These are phyloP conservation scores for Reticulascus tulasneorum DNA, from an alignment of 2,329 filamentous ascomycete genomes.

Conservation along the genomic window DNA sequence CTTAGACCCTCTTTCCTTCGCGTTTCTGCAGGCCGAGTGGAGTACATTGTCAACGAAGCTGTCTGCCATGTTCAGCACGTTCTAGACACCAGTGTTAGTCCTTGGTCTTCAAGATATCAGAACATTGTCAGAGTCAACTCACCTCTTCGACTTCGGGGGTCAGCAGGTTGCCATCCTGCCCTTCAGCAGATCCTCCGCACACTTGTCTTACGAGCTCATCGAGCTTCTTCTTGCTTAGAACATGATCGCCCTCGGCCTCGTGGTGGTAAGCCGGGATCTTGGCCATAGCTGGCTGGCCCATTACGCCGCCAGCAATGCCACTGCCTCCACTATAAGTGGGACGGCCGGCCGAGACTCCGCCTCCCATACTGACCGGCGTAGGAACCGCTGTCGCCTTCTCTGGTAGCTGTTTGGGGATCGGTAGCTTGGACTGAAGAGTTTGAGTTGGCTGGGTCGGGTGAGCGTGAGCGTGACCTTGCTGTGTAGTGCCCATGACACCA, in stretches of 20 bases:
- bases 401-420: conserved; percentile 75
- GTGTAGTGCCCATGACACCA: conserved; percentile 20
- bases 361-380: conserved; percentile 65
- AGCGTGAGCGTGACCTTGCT: conserved; percentile 42
- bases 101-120: neutral
- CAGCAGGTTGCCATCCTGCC: conserved; percentile 71
- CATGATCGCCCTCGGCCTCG: conserved; percentile 86
- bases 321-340: conserved; percentile 82
- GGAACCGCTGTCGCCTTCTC: conserved; percentile 65
- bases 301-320: conserved; percentile 73
- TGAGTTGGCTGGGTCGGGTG: conserved; percentile 40
- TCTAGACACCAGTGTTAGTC: conserved; percentile 43
- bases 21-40: conserved; percentile 80
- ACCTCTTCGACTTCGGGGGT: conserved; percentile 96
- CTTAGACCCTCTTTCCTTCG: conserved; percentile 87
- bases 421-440: conserved; percentile 60
- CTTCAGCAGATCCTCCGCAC: conserved; percentile 71
- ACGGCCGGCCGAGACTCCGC: conserved; percentile 60
- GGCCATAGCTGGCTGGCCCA: conserved; percentile 80
- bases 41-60: conserved; percentile 93
- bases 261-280: conserved; percentile 81
- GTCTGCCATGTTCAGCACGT: conserved; percentile 83
- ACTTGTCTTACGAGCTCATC: conserved; percentile 94
- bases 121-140: conserved; percentile 32
- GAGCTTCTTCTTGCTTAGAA: conserved; percentile 96